Conservation (phyloP, 176 grass and related monocot species). For the Oropetium thomaeum region DNA sequence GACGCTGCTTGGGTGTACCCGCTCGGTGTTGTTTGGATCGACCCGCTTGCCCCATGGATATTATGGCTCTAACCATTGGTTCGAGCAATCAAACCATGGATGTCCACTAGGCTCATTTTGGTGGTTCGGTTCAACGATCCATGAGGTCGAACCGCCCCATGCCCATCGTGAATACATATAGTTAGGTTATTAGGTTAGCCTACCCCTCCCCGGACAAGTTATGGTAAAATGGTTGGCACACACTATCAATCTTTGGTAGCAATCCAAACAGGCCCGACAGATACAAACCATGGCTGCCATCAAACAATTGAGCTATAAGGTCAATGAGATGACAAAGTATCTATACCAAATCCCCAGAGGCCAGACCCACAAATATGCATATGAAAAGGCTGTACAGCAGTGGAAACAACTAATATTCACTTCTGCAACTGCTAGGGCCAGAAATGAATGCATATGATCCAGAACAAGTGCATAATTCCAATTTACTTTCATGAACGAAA, state of each 20-base stretch:
- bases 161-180: too few relatives aligned
- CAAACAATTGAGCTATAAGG: not conserved
- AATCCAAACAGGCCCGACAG: not conserved
- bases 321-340: not conserved
- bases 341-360: not conserved
- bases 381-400: not conserved
- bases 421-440: not conserved
- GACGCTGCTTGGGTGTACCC: too few relatives aligned
- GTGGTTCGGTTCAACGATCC: too few relatives aligned
- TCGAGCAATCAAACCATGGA: too few relatives aligned
- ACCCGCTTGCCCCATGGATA: too few relatives aligned
- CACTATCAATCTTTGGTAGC: not conserved
- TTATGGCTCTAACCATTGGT: too few relatives aligned
- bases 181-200: not conserved
- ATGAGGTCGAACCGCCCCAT: too few relatives aligned
- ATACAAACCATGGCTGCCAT: not conserved
- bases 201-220: not conserved
- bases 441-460: not conserved
- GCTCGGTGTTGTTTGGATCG: too few relatives aligned
- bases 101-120: too few relatives aligned
- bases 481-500: not conserved
- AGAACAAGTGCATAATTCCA: constrained; percentile 5
- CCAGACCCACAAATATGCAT: too few relatives aligned
- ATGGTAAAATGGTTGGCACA: not conserved
- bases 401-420: not conserved